Base-by-base conservation (phyloP, 1,284 basidiomycete genomes). In the Malassezia slooffiae region DNA sequence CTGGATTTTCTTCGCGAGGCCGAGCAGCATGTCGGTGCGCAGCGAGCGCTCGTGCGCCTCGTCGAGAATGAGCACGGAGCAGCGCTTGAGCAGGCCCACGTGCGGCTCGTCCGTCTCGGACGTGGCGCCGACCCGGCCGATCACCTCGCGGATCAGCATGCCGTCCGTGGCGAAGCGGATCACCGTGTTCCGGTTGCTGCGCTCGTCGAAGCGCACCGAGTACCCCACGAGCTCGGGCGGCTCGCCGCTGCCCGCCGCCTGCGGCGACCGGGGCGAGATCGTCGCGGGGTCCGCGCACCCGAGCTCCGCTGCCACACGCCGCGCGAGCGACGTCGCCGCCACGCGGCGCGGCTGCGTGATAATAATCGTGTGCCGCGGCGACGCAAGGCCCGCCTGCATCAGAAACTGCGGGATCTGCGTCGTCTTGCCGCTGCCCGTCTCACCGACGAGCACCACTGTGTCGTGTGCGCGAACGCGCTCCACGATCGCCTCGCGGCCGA, bases 101-200 rank as follows among this genome's bases (percentile, higher is more conserved):
- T 33, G 20, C 3, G 23, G 5, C 5, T 19, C 4, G 5, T 32
- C 31, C 23, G 16, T 22, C 5, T n/a, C 16, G 20, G n/a, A 11
- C 28, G 10, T 7, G 9, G n/a, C 22, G 15, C 11, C 21, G 40
- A 7, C 16, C 31, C 88, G 83, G 38, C 76, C 79, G 50, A 91
- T 75, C 47, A 90, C 79, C 73, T 88, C 91, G 45, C 90, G 80
- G 28, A 93, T 80, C 55, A 97, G 80, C 79, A 95, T 91, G 62
- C 91, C 91, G 62, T 99, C 93, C 17, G 90, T 96, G 70, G 91
- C 77, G 71, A 89, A 99, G 70, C 93, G 89, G 68, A 97, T 82
- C 26, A 81, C 77, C 0, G 93, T 93, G 20, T 55, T 52, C 52
- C 20, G 77, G 71, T 23, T 74, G 56, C 78, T 79, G 35, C 78